Evolutionary conservation across 805 yeast species (phyloP), one percentile per base, ranked within the genome.

Genomic region (Myxozyma lipomycoides): DNA sequence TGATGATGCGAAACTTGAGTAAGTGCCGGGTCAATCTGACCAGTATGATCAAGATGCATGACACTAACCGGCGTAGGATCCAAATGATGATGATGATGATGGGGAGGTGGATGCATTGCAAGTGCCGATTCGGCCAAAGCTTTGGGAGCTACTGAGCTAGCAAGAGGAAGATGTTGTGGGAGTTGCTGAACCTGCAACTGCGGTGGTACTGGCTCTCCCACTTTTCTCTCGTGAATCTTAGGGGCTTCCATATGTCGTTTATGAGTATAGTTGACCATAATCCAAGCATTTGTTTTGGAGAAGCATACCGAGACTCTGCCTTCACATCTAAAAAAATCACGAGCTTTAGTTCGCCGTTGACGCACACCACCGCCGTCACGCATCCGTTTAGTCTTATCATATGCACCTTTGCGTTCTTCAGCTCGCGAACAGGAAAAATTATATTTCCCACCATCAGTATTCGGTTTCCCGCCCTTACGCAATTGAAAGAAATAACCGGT

Each of bases 391-490:
- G 58, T 53, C 41, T 52, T 52, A 40, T 53, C 58, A 24, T 53
- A 53, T 21, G 58, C 58, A 15, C 58, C 58, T 24, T 38, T 26
- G 26, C 58, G 57, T 28, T 53, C 58, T 30, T 53, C 58, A 12
- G 58, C 58, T 12, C 58, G 48, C 26, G 58, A 53, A 45, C 58
- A 53, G 17, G 52, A 46, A 32, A 53, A 53, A 35, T 53, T 53
- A 45, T 53, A 53, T 45, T 53, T 53, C 26, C 58, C 58, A 30
- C 58, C 58, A 21, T 53, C 58, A n/a, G 55, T 51, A 23, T 53
- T 49, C 30, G 58, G 58, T 18, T 47, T 46, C 22, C 58, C 58
- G 26, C 58, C 58, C 30, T 53, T 53, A 23, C 58, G 51, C 26
- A 53, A 24, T 49, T 53, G 58, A 45, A 53, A 53, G 26, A 53